Evolutionary conservation across 345 rosid genomes (phyloP), one percentile per base, ranked within the genome.

Genomic region (Ceriops zippeliana): DNA sequence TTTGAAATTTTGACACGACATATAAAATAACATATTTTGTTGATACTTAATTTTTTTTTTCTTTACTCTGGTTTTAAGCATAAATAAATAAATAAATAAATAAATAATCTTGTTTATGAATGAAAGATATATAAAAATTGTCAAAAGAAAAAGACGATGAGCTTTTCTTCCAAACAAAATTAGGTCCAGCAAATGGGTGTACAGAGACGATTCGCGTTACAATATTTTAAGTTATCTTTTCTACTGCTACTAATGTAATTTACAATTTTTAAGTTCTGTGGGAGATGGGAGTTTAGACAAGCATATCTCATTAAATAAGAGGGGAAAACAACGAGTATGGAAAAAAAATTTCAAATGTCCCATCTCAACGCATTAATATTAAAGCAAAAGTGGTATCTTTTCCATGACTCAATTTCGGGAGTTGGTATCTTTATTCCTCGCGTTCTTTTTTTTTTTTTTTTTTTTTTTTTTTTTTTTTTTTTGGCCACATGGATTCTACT

Each of bases 171-270:
- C 68, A 74, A 74, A 24, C 53, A 62, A 68, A 63, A 68, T 0
- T 0, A 56, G 24, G 60, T 68, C 62, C 68, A 3, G 58, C 67
- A 68, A 63, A 35, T 74, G 49, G 51, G 19, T 24, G 35, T 22
- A 28, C 52, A 38, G 37, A 73, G 53, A 54, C 56, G 64, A 65
- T 61, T 32, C 78, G 62, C 20, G 63, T 34, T 24, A 62, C 26
- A 30, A 28, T 26, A 20, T 57, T 47, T 66, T 73, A 70, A 61
- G 75, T 68, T 70, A 62, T 68, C 63, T 62, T 61, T 2, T 53
- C 65, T 26, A 37, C 15, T 52, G 37, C 15, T 35, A 10, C 17
- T 52, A 3, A 7, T 7, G 1, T 56, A 56, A 10, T 10, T 24
- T 9, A 24, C 26, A 27, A 24, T 13, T 49, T 49, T 37, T 52